Conservation (phyloP, 345 rosid species). For the Gynandropsis gynandra region DNA sequence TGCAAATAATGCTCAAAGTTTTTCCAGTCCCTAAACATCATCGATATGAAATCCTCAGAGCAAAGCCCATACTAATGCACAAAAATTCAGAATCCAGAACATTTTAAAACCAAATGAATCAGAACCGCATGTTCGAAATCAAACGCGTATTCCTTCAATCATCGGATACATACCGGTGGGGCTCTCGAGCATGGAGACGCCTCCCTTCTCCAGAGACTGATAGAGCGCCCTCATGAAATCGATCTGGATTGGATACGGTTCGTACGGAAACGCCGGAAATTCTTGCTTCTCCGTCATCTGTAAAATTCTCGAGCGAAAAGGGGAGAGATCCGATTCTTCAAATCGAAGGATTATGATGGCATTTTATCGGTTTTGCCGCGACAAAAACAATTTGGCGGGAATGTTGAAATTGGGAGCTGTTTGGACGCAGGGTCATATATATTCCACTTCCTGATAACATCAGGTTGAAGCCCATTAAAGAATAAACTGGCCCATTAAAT, state of each 20-base stretch:
- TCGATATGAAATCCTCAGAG: background rate
- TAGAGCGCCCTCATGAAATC: slow-evolving; percentile 89
- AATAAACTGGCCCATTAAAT: too few relatives aligned
- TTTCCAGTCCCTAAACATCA: slow-evolving; percentile 74
- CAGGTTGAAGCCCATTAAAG: too few relatives aligned
- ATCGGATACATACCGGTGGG: slow-evolving; percentile 65
- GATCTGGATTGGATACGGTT: slow-evolving; percentile 70
- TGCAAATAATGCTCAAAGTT: slow-evolving; percentile 80
- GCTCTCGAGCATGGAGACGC: slow-evolving; percentile 93
- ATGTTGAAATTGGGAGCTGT: background rate
- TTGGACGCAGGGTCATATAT: background rate
- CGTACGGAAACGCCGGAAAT: slow-evolving; percentile 65
- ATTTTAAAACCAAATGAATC: background rate
- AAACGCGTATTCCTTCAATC: background rate
- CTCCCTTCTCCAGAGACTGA: slow-evolving; percentile 66
- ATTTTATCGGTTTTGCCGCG: background rate
- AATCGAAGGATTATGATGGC: background rate
- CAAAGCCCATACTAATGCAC: background rate
- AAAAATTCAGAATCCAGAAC: background rate
- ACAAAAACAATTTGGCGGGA: background rate
- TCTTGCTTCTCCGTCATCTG: slow-evolving; percentile 26
- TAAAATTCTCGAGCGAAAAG: background rate
- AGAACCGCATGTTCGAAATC: background rate
- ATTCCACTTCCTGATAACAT: background rate
- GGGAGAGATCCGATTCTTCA: background rate